These are phyloP conservation scores for Blepharisma japonicum DNA, from an alignment of 73 alveolate species.

Conservation along the genomic window DNA sequence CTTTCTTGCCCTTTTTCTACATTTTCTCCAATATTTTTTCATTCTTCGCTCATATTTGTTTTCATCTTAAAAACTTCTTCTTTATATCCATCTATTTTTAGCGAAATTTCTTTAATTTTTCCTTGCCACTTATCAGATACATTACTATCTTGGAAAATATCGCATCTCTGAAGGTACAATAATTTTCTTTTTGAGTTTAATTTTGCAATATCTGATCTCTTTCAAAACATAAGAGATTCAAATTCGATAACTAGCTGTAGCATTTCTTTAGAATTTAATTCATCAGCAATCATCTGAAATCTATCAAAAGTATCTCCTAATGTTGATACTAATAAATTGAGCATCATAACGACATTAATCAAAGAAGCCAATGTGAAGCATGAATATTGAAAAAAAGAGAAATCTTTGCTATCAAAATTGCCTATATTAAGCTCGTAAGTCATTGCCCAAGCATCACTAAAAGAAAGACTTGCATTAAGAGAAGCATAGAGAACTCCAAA, in stretches of 20 bases:
- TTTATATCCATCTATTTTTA: no score
- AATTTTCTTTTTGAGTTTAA: no score
- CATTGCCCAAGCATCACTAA: neutral
- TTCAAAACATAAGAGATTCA: slow-evolving; percentile 18
- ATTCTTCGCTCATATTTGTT: no score
- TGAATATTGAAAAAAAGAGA: neutral
- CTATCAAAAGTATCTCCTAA: slow-evolving; percentile 32
- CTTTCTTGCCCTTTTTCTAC: no score
- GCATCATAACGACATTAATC: neutral
- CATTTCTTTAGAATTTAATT: slow-evolving; percentile 6
- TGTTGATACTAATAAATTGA: slow-evolving; percentile 4
- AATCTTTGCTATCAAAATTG: neutral
- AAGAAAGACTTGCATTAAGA: neutral
- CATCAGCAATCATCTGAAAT: neutral
- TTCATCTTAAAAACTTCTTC: no score
- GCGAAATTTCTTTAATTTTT: slow-evolving; percentile 7
- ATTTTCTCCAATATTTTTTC: no score
- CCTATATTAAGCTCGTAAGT: slow-evolving; percentile 14
- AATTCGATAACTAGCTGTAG: neutral
- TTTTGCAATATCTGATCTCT: neutral
- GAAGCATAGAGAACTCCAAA: slow-evolving; percentile 20
- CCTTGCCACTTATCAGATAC: slow-evolving; percentile 22
- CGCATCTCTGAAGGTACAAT: neutral
- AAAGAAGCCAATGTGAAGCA: slow-evolving; percentile 7
- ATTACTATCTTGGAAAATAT: neutral